Percentiles rank a stretch among this genome's conserved stretches.
Evolutionary conservation across 495 filamentous ascomycete genomes (phyloP).

Genomic region (Xylaria nigripes): DNA sequence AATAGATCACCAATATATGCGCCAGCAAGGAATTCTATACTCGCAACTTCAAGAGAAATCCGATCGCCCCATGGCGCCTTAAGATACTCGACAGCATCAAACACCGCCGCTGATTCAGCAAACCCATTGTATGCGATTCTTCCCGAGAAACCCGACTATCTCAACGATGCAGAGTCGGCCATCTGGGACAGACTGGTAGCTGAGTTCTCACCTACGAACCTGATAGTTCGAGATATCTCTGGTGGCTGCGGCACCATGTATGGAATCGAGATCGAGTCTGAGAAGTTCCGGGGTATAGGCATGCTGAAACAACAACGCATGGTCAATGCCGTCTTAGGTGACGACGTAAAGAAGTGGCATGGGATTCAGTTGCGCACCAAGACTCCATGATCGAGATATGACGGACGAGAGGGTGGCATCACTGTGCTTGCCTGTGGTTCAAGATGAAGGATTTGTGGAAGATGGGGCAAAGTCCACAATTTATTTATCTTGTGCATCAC

Average conservation of each 20-base stretch:
- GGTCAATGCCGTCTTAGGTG: constrained; percentile 58
- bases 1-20: neutral
- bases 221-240: constrained; percentile 65
- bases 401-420: neutral
- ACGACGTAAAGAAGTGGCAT: constrained; percentile 68
- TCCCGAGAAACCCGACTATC: constrained; percentile 33
- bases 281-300: constrained; percentile 54
- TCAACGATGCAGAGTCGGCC: constrained; percentile 36
- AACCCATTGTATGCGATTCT: neutral
- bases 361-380: constrained; percentile 63
- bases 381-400: constrained; percentile 19
- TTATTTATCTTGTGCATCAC: neutral
- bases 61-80: constrained; percentile 4
- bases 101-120: neutral
- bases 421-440: neutral
- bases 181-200: constrained; percentile 38
- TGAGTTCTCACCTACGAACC: constrained; percentile 37
- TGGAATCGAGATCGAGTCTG: constrained; percentile 58
- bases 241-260: constrained; percentile 78
- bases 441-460: neutral
- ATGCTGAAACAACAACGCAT: constrained; percentile 67
- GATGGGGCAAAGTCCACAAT: neutral
- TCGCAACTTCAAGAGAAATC: neutral
- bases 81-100: constrained; percentile 11
- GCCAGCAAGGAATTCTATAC: constrained; percentile 1